phyloP scores from a whole-genome alignment of 2,329 filamentous ascomycete species.

The Periconia digitata region DNA sequence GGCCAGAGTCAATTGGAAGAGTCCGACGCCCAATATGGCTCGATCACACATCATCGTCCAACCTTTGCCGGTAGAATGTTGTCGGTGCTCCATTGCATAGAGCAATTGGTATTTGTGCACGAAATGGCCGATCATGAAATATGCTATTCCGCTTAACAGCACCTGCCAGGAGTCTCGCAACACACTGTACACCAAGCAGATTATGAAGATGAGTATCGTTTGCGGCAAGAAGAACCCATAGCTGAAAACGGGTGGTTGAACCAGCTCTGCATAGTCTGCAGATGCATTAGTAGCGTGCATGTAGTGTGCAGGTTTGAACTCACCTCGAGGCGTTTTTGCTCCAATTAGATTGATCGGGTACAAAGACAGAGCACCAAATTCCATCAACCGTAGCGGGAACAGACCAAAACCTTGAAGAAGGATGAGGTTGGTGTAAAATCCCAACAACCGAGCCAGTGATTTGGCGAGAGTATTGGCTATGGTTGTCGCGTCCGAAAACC shows the following conservation, averaged over 20 bases:
- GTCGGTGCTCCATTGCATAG: conserved; percentile 97
- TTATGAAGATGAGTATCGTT: conserved; percentile 88
- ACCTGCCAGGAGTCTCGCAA: conserved; percentile 78
- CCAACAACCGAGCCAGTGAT: conserved; percentile 72
- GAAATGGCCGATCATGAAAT: conserved; percentile 81
- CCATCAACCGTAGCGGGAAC: conserved; percentile 86
- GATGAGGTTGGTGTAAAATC: conserved; percentile 93
- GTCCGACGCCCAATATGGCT: conserved; percentile 78
- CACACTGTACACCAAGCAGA: conserved; percentile 93
- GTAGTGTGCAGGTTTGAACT: not conserved
- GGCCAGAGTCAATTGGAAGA: conserved; percentile 90
- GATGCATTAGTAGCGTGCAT: conserved; percentile 2
- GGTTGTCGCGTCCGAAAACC: conserved; percentile 75
- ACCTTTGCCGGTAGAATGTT: conserved; percentile 87
- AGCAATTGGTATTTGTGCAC: conserved; percentile 97
- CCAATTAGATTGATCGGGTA: conserved; percentile 78
- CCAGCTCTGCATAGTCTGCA: conserved; percentile 77
- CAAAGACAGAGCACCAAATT: conserved; percentile 81
- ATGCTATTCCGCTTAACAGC: conserved; percentile 77
- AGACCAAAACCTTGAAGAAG: conserved; percentile 91
- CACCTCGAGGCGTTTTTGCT: conserved; percentile 78
- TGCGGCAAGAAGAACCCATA: conserved; percentile 97
- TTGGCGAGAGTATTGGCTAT: conserved; percentile 75
- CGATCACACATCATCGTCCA: conserved; percentile 98
- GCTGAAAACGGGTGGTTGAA: conserved; percentile 82